These are phyloP conservation scores for Penicillium sp. DNA, from an alignment of 2,329 filamentous ascomycete species.

Conservation along the genomic window DNA sequence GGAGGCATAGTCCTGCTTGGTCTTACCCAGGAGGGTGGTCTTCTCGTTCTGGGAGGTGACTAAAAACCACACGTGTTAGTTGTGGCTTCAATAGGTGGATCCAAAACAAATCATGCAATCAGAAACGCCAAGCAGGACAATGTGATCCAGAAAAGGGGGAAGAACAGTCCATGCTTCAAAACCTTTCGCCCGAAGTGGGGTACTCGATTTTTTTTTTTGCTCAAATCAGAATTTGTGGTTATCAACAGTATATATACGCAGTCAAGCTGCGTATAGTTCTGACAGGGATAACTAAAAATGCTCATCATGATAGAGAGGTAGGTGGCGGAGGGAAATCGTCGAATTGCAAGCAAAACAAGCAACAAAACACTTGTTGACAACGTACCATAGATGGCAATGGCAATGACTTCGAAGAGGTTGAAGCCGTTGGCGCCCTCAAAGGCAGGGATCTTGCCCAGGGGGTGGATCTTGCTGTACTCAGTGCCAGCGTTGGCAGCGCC, in stretches of 20 bases:
- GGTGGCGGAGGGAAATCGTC: background rate
- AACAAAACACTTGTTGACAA: conserved; percentile 35
- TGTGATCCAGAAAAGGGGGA: conserved; percentile 12
- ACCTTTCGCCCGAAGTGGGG: conserved; percentile 25
- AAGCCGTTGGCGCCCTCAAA: conserved; percentile 92
- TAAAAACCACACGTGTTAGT: conserved; percentile 41
- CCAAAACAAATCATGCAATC: conserved; percentile 12
- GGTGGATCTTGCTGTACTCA: conserved; percentile 81
- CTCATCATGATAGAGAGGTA: conserved; percentile 57
- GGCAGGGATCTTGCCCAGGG: conserved; percentile 84
- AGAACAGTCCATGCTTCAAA: conserved; percentile 7
- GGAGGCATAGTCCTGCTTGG: conserved; percentile 99
- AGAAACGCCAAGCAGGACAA: conserved; percentile 12
- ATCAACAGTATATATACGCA: conserved; percentile 94
- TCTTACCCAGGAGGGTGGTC: conserved; percentile 98
- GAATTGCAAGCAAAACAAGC: conserved; percentile 10
- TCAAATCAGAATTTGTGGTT: conserved; percentile 63
- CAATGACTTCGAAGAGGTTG: conserved; percentile 80
- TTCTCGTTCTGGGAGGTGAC: conserved; percentile 99
- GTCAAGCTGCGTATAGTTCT: too few species aligned
- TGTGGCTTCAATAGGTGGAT: conserved; percentile 9
- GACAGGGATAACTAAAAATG: conserved; percentile 93
- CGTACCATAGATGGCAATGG: conserved; percentile 97
- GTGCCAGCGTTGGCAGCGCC: conserved; percentile 51
- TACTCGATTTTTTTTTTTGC: conserved; percentile 47